A percentile compares a stretch with the other conserved stretches of the same genome.
Conservation (phyloP, 1,284 basidiomycete species). For the Salmacisia buchloeana region DNA sequence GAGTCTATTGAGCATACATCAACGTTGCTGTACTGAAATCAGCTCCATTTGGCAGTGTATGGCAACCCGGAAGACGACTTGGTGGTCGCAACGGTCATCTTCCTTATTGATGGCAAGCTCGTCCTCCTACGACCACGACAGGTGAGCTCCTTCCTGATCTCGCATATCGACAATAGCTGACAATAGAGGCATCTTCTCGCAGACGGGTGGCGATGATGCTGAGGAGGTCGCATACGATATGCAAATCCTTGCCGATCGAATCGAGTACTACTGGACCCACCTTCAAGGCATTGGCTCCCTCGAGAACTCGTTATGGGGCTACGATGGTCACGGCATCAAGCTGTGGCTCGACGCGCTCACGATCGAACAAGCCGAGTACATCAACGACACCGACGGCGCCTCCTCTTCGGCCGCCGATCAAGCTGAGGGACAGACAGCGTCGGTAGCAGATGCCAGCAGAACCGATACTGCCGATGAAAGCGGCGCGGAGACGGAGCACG, state of each 20-base stretch:
- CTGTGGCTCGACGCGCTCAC: constrained; percentile 93
- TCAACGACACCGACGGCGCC: constrained; percentile 12
- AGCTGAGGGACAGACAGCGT: background rate
- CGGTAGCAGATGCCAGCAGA: background rate
- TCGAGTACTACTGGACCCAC: constrained; percentile 99
- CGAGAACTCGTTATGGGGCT: constrained; percentile 96
- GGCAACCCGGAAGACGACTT: constrained; percentile 92
- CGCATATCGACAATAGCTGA: constrained; percentile 14
- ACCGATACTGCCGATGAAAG: background rate
- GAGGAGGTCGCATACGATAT: constrained; percentile 95
- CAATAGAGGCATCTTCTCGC: constrained; percentile 8
- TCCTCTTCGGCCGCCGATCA: background rate
- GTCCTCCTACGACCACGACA: constrained; percentile 63
- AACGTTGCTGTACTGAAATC: background rate
- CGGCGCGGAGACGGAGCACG: constrained; percentile 52
- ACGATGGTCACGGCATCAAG: constrained; percentile 79
- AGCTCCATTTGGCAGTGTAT: constrained; percentile 59
- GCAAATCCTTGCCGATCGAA: constrained; percentile 89
- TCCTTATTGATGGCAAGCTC: constrained; percentile 89
- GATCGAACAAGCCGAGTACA: constrained; percentile 55
- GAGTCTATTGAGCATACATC: constrained; percentile 42
- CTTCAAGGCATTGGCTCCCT: constrained; percentile 82
- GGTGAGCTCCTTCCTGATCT: too few species aligned
- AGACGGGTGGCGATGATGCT: constrained; percentile 56
- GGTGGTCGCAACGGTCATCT: constrained; percentile 86